Base-by-base conservation (phyloP, 1,284 basidiomycete species). In the Fomitiporia mediterranea region DNA sequence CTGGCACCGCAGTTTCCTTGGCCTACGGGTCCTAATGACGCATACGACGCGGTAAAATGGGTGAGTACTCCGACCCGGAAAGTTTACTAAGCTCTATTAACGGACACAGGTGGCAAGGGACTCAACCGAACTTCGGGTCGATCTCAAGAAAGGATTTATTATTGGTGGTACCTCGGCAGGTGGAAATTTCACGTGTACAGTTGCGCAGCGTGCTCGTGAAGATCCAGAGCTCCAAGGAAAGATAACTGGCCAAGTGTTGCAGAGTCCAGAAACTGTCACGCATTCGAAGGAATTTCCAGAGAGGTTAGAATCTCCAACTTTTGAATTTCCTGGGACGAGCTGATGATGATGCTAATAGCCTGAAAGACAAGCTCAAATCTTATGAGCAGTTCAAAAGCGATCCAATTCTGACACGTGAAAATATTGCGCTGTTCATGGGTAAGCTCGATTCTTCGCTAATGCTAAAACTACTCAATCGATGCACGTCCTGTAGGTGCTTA, bases 1-100 rank as follows among this genome's bases (percentile, higher is more conserved):
- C 67, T 72, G 9, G 71, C 73, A 1, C 75, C 75, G 0, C 71
- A 73, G 48, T 57, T 70, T 54, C 69, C 70, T 0, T 76, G 69
- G 63, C 75, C 75, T 0, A 68, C 66, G 0, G 66, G 68, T 0
- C 62, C 71, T 3, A 65, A 73, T 13, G 75, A 77, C 53, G 63
- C 68, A 17, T 69, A 68, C 35, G 67, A 68, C 5, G 65, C 68
- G 1, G 59, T 74, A 2, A 64, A 67, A 60, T 74, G 72, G 66
- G 67, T 69, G 38, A 13, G 60, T 27, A 9, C 0, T 27, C 17
- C 2, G 19, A 3, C 21, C 23, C 40, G 40, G n/a, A n/a, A 2
- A 9, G 4, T 43, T 21, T 6, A 25, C 32, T 43, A 9, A 21
- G 6, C 8, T 49, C 27, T 9, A 13, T 8, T 11, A 13, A 9